These are phyloP conservation scores for Astrocystis sublimbata DNA, from an alignment of 495 filamentous ascomycete genomes.

Conservation along the genomic window DNA sequence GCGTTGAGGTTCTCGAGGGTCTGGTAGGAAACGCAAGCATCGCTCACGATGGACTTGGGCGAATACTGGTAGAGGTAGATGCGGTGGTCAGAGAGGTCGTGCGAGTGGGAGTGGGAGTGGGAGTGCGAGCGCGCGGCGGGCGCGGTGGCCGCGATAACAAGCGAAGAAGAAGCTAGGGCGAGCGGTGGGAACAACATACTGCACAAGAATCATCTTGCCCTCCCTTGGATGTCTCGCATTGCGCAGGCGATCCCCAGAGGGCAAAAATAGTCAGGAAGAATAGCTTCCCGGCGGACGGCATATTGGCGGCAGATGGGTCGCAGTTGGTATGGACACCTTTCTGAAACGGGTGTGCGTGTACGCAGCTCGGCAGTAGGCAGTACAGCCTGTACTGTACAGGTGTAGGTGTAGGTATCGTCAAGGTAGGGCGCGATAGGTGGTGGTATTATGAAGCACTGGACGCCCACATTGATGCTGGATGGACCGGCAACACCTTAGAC, in stretches of 20 bases:
- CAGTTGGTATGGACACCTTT: conserved; percentile 16
- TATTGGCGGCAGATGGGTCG: conserved; percentile 15
- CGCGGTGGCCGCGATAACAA: conserved; percentile 24
- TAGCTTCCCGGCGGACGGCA: conserved; percentile 50
- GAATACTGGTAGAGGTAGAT: conserved; percentile 48
- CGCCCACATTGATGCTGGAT: neutral
- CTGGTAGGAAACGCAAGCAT: conserved; percentile 90
- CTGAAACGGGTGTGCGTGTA: conserved; percentile 4
- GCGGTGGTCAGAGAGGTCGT: conserved; percentile 40
- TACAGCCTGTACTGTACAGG: too few relatives aligned
- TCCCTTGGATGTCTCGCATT: conserved; percentile 38
- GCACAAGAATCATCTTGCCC: conserved; percentile 46
- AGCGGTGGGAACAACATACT: conserved; percentile 41
- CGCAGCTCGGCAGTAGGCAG: neutral
- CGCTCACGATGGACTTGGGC: conserved; percentile 64
- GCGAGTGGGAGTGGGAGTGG: conserved; percentile 25
- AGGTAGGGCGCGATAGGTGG: neutral
- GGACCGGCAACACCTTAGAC: neutral
- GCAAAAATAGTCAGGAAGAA: conserved; percentile 80
- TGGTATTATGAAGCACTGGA: conserved; percentile 1
- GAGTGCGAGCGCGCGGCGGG: conserved; percentile 10
- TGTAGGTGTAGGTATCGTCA: too few relatives aligned
- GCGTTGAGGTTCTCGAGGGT: conserved; percentile 83
- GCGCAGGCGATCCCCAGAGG: conserved; percentile 58
- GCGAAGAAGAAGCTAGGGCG: conserved; percentile 27